These are phyloP conservation scores for Boletales sp. DNA, from an alignment of 768 basidiomycete genomes.

Conservation along the genomic window DNA sequence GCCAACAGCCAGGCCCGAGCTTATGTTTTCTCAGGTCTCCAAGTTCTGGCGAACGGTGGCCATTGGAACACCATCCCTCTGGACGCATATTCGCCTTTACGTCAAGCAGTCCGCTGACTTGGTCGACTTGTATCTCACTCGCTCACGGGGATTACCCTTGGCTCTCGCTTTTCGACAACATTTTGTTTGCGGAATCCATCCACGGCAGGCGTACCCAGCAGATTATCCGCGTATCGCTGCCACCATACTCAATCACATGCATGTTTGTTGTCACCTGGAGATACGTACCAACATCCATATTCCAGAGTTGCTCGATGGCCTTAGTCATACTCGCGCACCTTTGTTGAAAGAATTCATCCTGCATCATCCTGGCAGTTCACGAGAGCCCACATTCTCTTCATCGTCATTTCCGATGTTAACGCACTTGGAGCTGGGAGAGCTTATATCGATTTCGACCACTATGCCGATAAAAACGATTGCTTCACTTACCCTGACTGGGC, in stretches of 20 bases:
- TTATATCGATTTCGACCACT: constrained; percentile 14
- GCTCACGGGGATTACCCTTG: constrained; percentile 25
- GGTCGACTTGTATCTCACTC: constrained; percentile 24
- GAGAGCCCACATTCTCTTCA: constrained; percentile 11
- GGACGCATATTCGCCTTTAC: constrained; percentile 32
- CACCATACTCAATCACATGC: constrained; percentile 27
- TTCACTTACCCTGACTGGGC: constrained; percentile 23
- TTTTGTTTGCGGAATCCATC: constrained; percentile 16
- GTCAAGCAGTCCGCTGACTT: constrained; percentile 25
- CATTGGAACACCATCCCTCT: constrained; percentile 36
- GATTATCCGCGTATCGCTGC: constrained; percentile 21
- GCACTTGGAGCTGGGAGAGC: constrained; percentile 21
- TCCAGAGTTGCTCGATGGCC: constrained; percentile 22
- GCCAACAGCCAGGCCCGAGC: constrained; percentile 19
- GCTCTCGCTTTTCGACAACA: constrained; percentile 21
- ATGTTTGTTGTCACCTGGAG: constrained; percentile 24
- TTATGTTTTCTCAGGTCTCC: constrained; percentile 41
- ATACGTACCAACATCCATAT: constrained; percentile 22
- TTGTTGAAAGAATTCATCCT: constrained; percentile 24
- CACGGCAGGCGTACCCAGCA: constrained; percentile 13
- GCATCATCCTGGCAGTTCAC: constrained; percentile 16
- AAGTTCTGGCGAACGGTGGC: constrained; percentile 40
- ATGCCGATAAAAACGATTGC: constrained; percentile 18
- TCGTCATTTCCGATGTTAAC: constrained; percentile 20
- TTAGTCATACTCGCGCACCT: constrained; percentile 21